Percentiles rank a stretch among this genome's conserved stretches.
Evolutionary conservation across 2,329 filamentous ascomycete species (phyloP).

Genomic region (Immersiporthe knoxdaviesiana): DNA sequence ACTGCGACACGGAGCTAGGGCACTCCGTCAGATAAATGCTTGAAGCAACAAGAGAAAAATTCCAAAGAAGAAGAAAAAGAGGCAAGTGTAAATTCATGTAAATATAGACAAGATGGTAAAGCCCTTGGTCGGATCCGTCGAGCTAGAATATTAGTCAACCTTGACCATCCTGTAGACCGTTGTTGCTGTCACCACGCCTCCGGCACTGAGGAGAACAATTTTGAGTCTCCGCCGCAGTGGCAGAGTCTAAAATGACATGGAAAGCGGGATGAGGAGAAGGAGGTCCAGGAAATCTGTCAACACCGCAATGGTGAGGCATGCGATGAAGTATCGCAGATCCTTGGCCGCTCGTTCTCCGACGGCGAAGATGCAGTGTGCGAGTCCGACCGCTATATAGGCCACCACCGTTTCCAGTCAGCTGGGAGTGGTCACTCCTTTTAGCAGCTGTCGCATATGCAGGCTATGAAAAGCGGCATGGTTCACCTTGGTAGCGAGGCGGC

Average conservation of each 20-base stretch:
- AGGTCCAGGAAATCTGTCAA: constrained; percentile 41
- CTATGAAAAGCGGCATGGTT: constrained; percentile 35
- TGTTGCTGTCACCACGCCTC: constrained; percentile 35
- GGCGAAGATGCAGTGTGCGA: too few species aligned
- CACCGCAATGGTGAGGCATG: constrained; percentile 34
- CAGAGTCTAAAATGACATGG: constrained; percentile 37
- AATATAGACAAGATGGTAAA: constrained; percentile 31
- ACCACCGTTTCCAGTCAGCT: too few species aligned
- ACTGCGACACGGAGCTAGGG: constrained; percentile 4
- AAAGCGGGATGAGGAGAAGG: constrained; percentile 39
- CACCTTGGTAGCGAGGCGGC: constrained; percentile 34
- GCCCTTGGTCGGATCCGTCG: constrained; percentile 34
- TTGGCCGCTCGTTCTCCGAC: constrained; percentile 28
- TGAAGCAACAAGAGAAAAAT: neutral
- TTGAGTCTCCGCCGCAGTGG: constrained; percentile 38
- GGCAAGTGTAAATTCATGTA: constrained; percentile 13
- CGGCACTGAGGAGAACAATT: constrained; percentile 38
- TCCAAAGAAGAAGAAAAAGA: too few species aligned
- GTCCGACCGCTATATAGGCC: too few species aligned
- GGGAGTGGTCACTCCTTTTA: too few species aligned
- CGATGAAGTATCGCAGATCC: constrained; percentile 32
- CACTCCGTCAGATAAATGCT: neutral
- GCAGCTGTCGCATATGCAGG: too few species aligned
- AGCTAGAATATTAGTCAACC: constrained; percentile 32
- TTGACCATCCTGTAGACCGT: constrained; percentile 37